Percentiles rank a stretch among this genome's conserved stretches.
These are phyloP conservation scores for Dimocarpus longan DNA, from an alignment of 345 rosid species.

Conservation along the genomic window DNA sequence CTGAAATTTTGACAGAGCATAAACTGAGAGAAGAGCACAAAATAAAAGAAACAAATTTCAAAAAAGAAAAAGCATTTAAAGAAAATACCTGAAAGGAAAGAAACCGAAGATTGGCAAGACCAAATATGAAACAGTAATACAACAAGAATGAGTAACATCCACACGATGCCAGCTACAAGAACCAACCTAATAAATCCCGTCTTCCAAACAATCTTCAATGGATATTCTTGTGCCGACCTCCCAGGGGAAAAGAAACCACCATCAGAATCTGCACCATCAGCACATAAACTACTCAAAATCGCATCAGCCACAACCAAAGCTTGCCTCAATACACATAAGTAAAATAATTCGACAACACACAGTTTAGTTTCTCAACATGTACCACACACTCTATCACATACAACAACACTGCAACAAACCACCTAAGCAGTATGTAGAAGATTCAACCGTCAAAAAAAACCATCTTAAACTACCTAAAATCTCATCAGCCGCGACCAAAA, in stretches of 20 bases:
- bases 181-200: conserved; percentile 75
- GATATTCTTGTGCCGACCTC: conserved; percentile 51
- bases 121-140: conserved; percentile 75
- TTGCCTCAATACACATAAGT: background rate
- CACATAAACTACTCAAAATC: background rate
- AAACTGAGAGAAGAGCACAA: background rate
- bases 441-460: conserved; percentile 31
- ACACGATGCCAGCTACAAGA: conserved; percentile 75
- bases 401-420: background rate
- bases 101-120: conserved; percentile 80
- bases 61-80: background rate
- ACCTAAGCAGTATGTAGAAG: background rate
- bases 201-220: conserved; percentile 63
- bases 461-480: conserved; percentile 28
- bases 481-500: background rate
- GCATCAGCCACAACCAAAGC: background rate
- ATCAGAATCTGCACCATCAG: conserved; percentile 44
- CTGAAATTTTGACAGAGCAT: background rate
- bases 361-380: background rate
- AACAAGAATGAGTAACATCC: conserved; percentile 85
- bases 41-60: background rate
- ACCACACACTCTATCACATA: background rate
- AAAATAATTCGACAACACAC: background rate
- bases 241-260: conserved; percentile 57
- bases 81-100: conserved; percentile 74